Evolutionary conservation across 2,329 filamentous ascomycete species (phyloP).

Genomic region (Aureobasidium leucospermi): DNA sequence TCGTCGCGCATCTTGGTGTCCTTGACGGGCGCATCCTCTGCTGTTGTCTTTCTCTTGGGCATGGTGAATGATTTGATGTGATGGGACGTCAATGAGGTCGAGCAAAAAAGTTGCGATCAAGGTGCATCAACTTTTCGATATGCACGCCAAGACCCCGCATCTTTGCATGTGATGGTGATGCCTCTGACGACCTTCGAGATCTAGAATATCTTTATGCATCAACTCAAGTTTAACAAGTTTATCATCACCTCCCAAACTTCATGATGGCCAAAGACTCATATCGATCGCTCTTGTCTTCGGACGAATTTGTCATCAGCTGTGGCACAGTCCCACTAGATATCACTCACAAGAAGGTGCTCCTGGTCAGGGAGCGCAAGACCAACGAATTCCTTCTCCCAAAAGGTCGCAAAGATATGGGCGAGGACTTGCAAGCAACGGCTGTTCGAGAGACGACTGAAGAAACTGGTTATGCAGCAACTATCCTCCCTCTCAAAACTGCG

Average conservation of each 20-base stretch:
- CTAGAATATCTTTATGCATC: not conserved
- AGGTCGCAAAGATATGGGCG: slow-evolving; percentile 16
- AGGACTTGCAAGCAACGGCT: slow-evolving; percentile 15
- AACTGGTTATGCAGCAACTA: slow-evolving; percentile 12
- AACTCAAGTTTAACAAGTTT: not conserved
- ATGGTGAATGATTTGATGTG: slow-evolving; percentile 28
- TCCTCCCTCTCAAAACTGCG: not conserved
- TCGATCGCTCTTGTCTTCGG: not conserved
- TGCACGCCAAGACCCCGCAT: slow-evolving; percentile 2
- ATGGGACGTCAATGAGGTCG: not conserved
- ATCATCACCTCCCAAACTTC: not conserved
- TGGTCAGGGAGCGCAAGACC: not conserved
- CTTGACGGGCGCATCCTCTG: slow-evolving; percentile 39
- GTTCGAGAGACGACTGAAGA: slow-evolving; percentile 17
- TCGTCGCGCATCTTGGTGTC: slow-evolving; percentile 34
- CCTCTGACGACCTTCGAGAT: not conserved
- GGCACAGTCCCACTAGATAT: not conserved
- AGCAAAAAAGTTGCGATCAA: not conserved
- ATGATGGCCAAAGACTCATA: too few species aligned
- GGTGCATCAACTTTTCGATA: slow-evolving; percentile 1
- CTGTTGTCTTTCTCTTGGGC: slow-evolving; percentile 45
- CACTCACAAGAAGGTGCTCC: not conserved
- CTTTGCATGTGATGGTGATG: slow-evolving; percentile 3
- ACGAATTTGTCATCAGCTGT: not conserved
- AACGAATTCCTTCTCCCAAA: slow-evolving; percentile 16